phyloP scores from a whole-genome alignment of 306 rosid genomes.

The Pyrus betulifolia region DNA sequence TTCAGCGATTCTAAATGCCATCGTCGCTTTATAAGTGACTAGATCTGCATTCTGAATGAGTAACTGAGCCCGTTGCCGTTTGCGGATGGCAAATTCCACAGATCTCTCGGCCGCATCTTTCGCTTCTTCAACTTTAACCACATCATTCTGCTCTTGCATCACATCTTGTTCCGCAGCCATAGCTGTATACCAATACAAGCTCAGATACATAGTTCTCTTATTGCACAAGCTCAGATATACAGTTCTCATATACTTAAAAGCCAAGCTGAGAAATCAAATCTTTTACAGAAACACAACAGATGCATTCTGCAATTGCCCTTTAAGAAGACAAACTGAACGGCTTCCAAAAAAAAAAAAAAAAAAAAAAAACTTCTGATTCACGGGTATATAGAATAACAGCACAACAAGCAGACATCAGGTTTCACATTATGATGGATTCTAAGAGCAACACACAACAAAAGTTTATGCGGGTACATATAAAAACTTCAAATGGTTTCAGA shows the following conservation, averaged over 20 bases:
- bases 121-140: constrained; percentile 40
- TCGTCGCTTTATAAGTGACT: constrained; percentile 50
- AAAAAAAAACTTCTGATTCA: no score
- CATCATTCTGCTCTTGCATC: constrained; percentile 38
- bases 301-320: background rate
- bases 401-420: no score
- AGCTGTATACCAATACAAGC: constrained; percentile 30
- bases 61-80: constrained; percentile 55
- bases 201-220: background rate
- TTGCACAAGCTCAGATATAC: background rate
- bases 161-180: constrained; percentile 37
- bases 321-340: background rate
- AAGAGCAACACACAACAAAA: background rate
- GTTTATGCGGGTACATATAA: background rate
- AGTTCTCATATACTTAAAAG: background rate
- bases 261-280: background rate
- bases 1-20: constrained; percentile 52
- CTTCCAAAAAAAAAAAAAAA: no score
- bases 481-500: background rate
- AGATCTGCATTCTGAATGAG: constrained; percentile 66
- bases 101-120: constrained; percentile 36
- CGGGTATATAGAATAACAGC: no score
- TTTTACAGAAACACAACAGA: background rate
- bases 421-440: background rate
- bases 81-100: constrained; percentile 39